Conservation (phyloP, 176 grass and related monocot genomes). For the Oryza punctata region DNA sequence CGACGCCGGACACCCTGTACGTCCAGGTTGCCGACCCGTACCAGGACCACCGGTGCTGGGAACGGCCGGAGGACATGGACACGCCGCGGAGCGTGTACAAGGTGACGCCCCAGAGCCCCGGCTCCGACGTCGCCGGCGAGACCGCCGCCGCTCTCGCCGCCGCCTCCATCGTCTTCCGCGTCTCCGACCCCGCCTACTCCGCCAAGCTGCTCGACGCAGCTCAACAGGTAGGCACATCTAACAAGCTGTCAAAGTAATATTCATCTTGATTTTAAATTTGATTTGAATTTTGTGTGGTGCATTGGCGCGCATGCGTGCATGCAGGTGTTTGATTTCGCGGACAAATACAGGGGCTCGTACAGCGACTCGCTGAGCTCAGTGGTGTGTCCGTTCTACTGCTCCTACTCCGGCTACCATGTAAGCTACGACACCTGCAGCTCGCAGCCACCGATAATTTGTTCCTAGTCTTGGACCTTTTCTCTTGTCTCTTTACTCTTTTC, state of each 20-base stretch:
- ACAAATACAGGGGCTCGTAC: slow-evolving; percentile 63
- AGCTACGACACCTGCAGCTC: background rate
- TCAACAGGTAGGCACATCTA: background rate
- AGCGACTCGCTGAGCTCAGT: slow-evolving; percentile 73
- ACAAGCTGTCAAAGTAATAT: background rate
- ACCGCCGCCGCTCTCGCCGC: slow-evolving; percentile 70
- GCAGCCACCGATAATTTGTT: background rate
- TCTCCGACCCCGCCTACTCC: slow-evolving; percentile 54
- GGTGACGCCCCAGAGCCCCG: slow-evolving; percentile 59
- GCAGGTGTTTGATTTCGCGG: slow-evolving; percentile 74
- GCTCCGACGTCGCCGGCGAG: slow-evolving; percentile 81
- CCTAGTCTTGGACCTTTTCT: background rate
- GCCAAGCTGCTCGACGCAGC: slow-evolving; percentile 51
- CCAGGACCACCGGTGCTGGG: slow-evolving; percentile 77
- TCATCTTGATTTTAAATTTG: background rate
- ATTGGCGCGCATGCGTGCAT: background rate
- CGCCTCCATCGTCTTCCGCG: slow-evolving; percentile 58
- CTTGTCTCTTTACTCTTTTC: background rate
- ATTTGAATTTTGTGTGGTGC: background rate
- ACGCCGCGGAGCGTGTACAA: slow-evolving; percentile 58
- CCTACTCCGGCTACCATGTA: slow-evolving; percentile 82
- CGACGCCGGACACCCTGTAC: slow-evolving; percentile 48
- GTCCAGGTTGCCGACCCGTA: slow-evolving; percentile 66
- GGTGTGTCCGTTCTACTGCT: slow-evolving; percentile 68
- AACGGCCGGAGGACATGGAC: slow-evolving; percentile 79